Evolutionary conservation across 2,329 filamentous ascomycete genomes (phyloP).

Genomic region (Fusarium xylarioides): DNA sequence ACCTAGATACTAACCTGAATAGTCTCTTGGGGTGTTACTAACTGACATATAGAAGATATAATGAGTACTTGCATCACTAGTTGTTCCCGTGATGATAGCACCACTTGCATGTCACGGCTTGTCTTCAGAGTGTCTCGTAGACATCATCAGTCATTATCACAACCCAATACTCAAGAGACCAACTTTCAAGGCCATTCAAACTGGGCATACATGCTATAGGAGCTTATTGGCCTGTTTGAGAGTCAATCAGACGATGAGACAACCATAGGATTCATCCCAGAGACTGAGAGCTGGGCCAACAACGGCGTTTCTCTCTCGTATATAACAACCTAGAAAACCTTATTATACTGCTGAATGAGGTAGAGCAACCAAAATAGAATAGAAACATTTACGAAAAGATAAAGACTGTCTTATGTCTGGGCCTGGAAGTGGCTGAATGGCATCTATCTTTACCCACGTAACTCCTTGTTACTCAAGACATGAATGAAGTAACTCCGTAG

Average conservation of each 20-base stretch:
- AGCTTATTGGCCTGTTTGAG: not conserved
- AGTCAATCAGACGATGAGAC: too few relatives aligned
- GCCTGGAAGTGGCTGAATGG: not conserved
- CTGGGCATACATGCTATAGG: accelerated
- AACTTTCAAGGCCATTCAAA: not conserved
- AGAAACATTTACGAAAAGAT: accelerated
- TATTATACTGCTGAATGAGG: not conserved
- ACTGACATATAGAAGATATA: not conserved
- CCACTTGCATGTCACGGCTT: not conserved
- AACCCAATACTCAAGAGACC: not conserved
- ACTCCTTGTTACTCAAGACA: not conserved
- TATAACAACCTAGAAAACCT: not conserved
- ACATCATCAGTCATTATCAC: not conserved
- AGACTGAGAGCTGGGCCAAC: not conserved
- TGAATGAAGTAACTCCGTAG: not conserved
- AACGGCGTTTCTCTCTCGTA: too few relatives aligned
- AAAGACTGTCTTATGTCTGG: not conserved
- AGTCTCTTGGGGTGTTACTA: not conserved
- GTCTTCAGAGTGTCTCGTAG: not conserved
- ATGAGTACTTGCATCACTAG: not conserved
- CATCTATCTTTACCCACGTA: not conserved
- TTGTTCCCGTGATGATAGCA: not conserved
- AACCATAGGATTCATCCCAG: not conserved
- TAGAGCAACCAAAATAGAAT: too few relatives aligned
- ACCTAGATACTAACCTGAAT: not conserved